These are phyloP conservation scores for Pyricularia sp. DNA, from an alignment of 2,329 filamentous ascomycete genomes.

Conservation along the genomic window DNA sequence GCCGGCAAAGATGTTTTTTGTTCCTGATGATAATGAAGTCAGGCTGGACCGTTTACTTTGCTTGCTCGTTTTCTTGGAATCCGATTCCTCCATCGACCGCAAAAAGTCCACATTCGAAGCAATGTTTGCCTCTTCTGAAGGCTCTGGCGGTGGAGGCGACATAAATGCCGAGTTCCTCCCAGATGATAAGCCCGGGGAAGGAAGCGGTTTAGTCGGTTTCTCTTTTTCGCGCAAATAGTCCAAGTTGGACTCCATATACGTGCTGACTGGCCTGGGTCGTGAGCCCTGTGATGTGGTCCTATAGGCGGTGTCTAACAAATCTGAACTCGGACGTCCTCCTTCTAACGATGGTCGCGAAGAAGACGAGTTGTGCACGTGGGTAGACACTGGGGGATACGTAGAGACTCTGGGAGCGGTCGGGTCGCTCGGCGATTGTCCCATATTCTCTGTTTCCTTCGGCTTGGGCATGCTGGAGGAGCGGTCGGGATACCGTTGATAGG, in stretches of 20 bases:
- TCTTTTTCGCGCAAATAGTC: conserved; percentile 78
- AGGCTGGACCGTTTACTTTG: conserved; percentile 67
- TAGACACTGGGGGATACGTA: conserved; percentile 17
- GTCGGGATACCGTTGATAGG: conserved; percentile 30
- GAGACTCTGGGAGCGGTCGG: conserved; percentile 13
- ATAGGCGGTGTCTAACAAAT: conserved; percentile 50
- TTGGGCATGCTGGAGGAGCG: conserved; percentile 30
- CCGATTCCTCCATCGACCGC: conserved; percentile 57
- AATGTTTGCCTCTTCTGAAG: conserved; percentile 55
- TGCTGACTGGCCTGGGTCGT: conserved; percentile 67
- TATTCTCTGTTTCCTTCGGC: conserved; percentile 17
- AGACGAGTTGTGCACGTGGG: conserved; percentile 31
- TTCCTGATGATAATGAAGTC: conserved; percentile 54
- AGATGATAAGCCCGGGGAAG: conserved; percentile 24
- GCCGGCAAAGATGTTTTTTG: conserved; percentile 75
- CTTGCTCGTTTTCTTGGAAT: conserved; percentile 42
- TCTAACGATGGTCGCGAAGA: conserved; percentile 63
- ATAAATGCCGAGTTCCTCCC: conserved; percentile 25
- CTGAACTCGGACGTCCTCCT: conserved; percentile 54
- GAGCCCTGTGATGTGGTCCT: conserved; percentile 29
- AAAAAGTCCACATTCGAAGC: conserved; percentile 77
- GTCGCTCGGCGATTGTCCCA: conserved; percentile 14
- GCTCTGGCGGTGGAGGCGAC: conserved; percentile 31
- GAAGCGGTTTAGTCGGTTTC: conserved; percentile 33
- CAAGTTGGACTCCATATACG: conserved; percentile 72